Base-by-base conservation (phyloP, 805 yeast species). In the Saccharomycopsis vini region DNA sequence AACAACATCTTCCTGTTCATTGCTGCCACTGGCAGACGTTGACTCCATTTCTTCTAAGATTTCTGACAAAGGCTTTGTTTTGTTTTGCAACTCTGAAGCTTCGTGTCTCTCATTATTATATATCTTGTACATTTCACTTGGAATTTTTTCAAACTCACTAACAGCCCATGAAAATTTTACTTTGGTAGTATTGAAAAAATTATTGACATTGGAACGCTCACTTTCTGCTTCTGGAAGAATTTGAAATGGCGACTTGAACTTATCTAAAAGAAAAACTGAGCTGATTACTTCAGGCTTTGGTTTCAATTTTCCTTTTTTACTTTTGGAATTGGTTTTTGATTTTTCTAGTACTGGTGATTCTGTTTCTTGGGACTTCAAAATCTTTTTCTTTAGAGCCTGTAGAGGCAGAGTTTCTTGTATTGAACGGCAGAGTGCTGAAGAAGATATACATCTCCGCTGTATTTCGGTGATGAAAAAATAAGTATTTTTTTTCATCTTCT, bases 91-190 rank as follows among this genome's bases (percentile, higher is more conserved):
- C 18, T 7, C 26, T 16, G 4, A 33, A n/a, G 12, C n/a, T 32
- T 9, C 16, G 13, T 31, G 7, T 32, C 23, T 33, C 30, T 20
- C 10, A 23, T 33, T 28, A 23, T 28, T n/a, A n/a, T 9, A 30
- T 26, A 34, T 64, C 55, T 44, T 62, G 63, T 10, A 7, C 44
- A 61, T 61, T 34, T 75, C 70, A 29, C 77, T 81, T 0, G 87
- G 90, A 3, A 81, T 75, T 18, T 75, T 72, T 10, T 61, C 51
- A 47, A 72, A 79, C 4, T 63, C 57, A 5, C 68, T 71, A 18
- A 73, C 64, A 13, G 81, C 71, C 87, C 88, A 81, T 51, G 79
- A 84, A 34, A 75, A 63, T 19, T 59, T 57, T 2, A 73, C 66
- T 16, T 62, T 62, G 1, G 79, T 62, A 2, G 56, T 56, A 46